Base-by-base conservation (phyloP, 1,284 basidiomycete genomes). In the Marasmius oreades region DNA sequence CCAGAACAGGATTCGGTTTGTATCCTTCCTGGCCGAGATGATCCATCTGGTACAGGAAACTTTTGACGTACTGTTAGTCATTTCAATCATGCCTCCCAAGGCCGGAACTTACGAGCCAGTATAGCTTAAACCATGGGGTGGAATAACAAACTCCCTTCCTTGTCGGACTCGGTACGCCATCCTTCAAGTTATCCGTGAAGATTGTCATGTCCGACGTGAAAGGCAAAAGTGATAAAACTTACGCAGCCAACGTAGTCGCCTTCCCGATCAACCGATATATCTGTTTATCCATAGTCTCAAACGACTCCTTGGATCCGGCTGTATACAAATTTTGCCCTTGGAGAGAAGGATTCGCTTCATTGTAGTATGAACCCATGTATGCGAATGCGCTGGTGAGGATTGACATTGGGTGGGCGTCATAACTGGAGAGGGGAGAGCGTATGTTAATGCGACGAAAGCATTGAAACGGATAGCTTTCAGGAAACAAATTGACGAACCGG, bases 161-260 rank as follows among this genome's bases (percentile, higher is more conserved):
- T 93, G 91, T 37, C 92, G 86, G 34, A 93, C 81, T 47, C 92
- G 90, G 67, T 93, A 94, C 0, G 92, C 90, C 90, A 93, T 93
- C 2, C 87, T 90, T 7, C 50, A 26, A 46, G 5, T 3, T 24
- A 39, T 20, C 44, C 18, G 4, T 37, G 16, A 51, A 54, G 28
- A 31, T 31, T 31, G 5, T 28, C 50, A 34, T 23, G 52, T 47
- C n/a, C 47, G n/a, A 52, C 36, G 33, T 51, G 36, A 18, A 56
- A 18, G 51, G 33, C 31, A 8, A 34, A 51, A 12, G 34, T 16
- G 45, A 55, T 55, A 52, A n/a, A 10, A 75, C 85, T 60, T 63
- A 90, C 83, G 93, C 90, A 60, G 92, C 92, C 23, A 95, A 76
- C 0, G 92, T 93, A 1, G 90, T 92, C 11, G 90, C 87, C 67